Evolutionary conservation across 208 protist species (phyloP), one percentile per base, ranked within the genome.

Genomic region (Acanthamoeba sp.): DNA sequence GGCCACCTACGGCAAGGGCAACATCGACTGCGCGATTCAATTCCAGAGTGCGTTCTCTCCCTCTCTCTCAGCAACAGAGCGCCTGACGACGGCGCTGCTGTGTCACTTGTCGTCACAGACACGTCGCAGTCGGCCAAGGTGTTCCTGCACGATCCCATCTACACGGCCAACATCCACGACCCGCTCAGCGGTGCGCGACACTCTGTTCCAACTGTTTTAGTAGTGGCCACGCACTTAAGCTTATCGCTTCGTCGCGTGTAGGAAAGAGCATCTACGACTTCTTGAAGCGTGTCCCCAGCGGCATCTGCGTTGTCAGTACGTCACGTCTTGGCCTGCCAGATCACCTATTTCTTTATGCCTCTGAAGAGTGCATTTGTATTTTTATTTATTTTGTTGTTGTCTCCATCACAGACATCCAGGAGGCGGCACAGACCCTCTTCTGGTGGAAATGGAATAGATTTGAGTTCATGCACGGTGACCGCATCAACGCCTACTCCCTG

Each of bases 131-230:
- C 62, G 27, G 62, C 62, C 7, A 7, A 27, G 22, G 62, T 27
- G 22, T 71, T 71, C 27, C 62, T 71, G 62, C 62, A 71, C 29
- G 62, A 71, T 22, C 62, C 62, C 7, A 71, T 71, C 62, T 71
- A 71, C 29, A 36, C 14, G 6, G 62, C 14, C 5, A 22, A 71
- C 29, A 27, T 27, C 29, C 6, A 71, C 62, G 62, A 7, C 62
- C 14, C 62, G 29, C 5, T 27, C 10, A 71, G 62, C 62, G 62
- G 62, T 71, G 6, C 62, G 29, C 10, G 7, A 10, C 62, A 6
- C 62, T 34, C 27, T n/a, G n/a, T n/a, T n/a, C n/a, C n/a, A n/a
- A n/a, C n/a, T n/a, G n/a, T n/a, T n/a, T n/a, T n/a, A n/a, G n/a
- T n/a, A n/a, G n/a, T n/a, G n/a, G n/a, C n/a, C n/a, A n/a, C n/a